phyloP scores from a whole-genome alignment of 139 green algal species.

The Volvox reticuliferus region DNA sequence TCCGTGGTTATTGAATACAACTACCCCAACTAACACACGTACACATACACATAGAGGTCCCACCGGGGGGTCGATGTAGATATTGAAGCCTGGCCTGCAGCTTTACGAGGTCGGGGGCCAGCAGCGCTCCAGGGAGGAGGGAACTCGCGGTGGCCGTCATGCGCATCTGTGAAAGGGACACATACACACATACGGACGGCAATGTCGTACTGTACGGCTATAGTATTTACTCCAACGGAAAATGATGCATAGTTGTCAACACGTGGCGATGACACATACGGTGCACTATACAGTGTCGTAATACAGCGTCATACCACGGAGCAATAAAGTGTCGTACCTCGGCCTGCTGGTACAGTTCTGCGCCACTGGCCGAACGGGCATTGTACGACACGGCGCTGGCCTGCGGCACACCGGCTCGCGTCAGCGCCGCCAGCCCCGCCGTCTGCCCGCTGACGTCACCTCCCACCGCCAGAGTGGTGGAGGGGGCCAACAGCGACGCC shows the following conservation, averaged over 20 bases:
- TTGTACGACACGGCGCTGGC: not conserved
- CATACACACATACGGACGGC: not conserved
- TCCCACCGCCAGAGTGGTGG: not conserved
- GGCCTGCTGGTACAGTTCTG: not conserved
- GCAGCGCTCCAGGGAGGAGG: constrained; percentile 50
- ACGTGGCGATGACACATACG: no score
- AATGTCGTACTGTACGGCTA: no score
- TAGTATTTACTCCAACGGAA: no score
- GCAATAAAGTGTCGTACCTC: not conserved
- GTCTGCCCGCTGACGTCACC: constrained; percentile 21
- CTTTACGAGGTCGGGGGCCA: constrained; percentile 27
- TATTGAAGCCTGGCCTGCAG: constrained; percentile 47
- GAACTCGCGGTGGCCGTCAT: constrained; percentile 15
- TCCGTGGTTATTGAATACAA: no score
- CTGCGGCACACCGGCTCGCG: not conserved
- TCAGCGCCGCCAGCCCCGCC: constrained; percentile 18
- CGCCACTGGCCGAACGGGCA: not conserved
- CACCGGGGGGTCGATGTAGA: constrained; percentile 25
- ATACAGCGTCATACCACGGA: no score
- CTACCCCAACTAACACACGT: no score
- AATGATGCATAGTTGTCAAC: no score
- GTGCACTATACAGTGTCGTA: no score
- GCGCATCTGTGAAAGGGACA: not conserved
- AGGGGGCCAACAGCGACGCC: constrained; percentile 29
- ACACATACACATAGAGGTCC: not conserved